These are phyloP conservation scores for Acephala macrosclerotiorum DNA, from an alignment of 2,329 filamentous ascomycete genomes.

Conservation along the genomic window DNA sequence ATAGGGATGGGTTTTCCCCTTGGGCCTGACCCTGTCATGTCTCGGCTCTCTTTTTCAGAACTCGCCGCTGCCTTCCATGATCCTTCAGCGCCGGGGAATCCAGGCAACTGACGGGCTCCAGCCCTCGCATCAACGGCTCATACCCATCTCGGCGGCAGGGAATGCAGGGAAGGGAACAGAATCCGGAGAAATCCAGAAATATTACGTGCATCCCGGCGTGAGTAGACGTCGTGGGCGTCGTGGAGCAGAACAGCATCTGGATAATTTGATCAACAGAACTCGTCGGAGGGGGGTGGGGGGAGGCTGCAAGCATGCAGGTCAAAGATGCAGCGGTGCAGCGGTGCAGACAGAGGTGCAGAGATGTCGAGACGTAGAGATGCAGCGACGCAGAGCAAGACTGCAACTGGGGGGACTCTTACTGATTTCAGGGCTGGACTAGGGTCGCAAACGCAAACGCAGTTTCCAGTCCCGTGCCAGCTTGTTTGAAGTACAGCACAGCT, in stretches of 20 bases:
- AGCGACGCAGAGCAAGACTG: no score
- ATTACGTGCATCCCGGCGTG: neutral
- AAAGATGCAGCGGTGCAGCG: no score
- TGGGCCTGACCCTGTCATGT: slow-evolving; percentile 10
- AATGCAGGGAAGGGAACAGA: neutral
- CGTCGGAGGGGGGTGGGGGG: no score
- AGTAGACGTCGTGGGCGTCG: neutral
- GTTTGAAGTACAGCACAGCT: no score
- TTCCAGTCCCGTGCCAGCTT: no score
- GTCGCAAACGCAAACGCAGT: no score
- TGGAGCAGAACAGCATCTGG: neutral
- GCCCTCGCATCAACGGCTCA: neutral
- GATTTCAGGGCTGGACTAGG: no score
- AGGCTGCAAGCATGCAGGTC: no score
- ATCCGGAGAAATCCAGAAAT: slow-evolving; percentile 4
- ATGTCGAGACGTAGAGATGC: no score
- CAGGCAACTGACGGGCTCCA: neutral
- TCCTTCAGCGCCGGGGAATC: neutral
- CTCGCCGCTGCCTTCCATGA: neutral
- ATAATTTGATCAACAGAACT: no score
- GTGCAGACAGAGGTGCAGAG: no score
- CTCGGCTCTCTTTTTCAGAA: neutral
- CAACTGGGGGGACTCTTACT: no score
- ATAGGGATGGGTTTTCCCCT: slow-evolving; percentile 4
- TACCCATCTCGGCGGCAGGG: neutral